A percentile compares a stretch with the other conserved stretches of the same genome.
Conservation (phyloP, 345 rosid species). For the Gossypium arboreum region DNA sequence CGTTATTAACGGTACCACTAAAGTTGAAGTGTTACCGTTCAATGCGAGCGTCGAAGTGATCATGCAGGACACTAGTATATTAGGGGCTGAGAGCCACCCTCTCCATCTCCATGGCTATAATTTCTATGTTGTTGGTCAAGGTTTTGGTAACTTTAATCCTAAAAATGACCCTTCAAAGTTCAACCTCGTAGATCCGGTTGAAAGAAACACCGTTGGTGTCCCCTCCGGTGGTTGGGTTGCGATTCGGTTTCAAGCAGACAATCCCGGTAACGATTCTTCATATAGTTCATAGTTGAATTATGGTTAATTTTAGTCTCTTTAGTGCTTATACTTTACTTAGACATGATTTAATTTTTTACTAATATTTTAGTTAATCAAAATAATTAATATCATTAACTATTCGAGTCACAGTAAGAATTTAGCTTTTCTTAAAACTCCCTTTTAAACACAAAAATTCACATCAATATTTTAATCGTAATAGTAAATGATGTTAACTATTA, state of each 20-base stretch:
- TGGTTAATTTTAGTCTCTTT: no score
- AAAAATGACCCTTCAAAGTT: constrained; percentile 47
- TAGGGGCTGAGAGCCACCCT: constrained; percentile 78
- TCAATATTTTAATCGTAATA: no score
- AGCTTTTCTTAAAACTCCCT: no score
- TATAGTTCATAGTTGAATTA: background rate
- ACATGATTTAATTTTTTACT: background rate
- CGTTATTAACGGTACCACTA: constrained; percentile 60
- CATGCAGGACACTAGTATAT: constrained; percentile 72
- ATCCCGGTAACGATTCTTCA: constrained; percentile 51
- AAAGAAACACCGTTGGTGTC: constrained; percentile 62
- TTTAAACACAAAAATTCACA: no score
- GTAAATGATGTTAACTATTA: no score
- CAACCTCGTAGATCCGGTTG: constrained; percentile 69
- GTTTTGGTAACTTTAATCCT: constrained; percentile 66
- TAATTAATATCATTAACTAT: no score
- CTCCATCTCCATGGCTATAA: constrained; percentile 71
- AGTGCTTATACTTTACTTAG: no score
- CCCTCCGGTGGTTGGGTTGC: constrained; percentile 80
- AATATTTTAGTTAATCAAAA: no score
- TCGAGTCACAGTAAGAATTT: no score
- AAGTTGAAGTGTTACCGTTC: constrained; percentile 48
- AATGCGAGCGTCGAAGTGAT: constrained; percentile 64
- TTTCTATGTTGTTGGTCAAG: constrained; percentile 73
- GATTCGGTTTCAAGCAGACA: constrained; percentile 63